These are phyloP conservation scores for Scutellaria barbata DNA, from an alignment of 257 asterid genomes.

Conservation along the genomic window DNA sequence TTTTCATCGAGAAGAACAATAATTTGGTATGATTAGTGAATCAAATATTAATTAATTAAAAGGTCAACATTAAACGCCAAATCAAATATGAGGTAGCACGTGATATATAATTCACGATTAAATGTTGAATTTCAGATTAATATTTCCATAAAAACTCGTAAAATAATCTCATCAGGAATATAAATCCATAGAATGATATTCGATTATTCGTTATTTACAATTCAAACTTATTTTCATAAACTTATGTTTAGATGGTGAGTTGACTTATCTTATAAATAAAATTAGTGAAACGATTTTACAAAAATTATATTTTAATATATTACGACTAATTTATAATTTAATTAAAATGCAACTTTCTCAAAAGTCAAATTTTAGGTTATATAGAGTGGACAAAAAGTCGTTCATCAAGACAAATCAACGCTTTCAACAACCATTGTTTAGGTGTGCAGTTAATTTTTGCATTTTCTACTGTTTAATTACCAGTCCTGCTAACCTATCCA, in stretches of 20 bases:
- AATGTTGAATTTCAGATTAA: constrained; percentile 12
- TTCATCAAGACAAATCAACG: constrained; percentile 32
- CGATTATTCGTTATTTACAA: no score
- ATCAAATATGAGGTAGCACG: constrained; percentile 37
- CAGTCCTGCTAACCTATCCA: no score
- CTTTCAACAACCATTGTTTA: constrained; percentile 30
- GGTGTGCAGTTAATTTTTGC: background rate
- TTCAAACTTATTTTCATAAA: no score
- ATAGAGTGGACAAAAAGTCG: background rate
- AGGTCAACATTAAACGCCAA: constrained; percentile 35
- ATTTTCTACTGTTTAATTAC: background rate
- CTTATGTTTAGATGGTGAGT: no score
- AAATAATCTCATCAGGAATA: no score
- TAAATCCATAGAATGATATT: no score
- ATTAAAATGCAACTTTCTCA: constrained; percentile 3
- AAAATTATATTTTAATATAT: no score
- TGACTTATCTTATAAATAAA: no score
- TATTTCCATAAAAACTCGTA: no score
- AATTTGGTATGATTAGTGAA: background rate
- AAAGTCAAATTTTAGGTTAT: background rate
- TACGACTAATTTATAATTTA: background rate
- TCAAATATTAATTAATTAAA: constrained; percentile 31
- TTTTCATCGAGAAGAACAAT: background rate
- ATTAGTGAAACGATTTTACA: no score
- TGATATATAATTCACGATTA: constrained; percentile 28